Base-by-base conservation (phyloP, 768 basidiomycete genomes). In the Lactarius sp. region DNA sequence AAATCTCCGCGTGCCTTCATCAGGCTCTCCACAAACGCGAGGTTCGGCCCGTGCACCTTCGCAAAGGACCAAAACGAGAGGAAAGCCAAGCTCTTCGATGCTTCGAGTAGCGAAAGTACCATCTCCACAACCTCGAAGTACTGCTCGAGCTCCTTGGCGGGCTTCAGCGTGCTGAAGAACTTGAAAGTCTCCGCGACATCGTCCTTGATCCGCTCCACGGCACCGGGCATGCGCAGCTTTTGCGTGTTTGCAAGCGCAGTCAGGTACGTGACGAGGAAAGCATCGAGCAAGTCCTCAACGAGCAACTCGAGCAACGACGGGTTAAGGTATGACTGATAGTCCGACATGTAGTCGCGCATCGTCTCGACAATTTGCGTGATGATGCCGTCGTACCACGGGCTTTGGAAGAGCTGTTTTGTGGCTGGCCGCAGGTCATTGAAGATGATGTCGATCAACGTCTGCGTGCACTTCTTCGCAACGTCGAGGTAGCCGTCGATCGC, bases 401-500 rank as follows among this genome's bases (percentile, higher is more conserved):
- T 78, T 62, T 87, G 86, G 81, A 98, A 94, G 42, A 98, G 80
- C 44, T 79, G 80, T 73, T 92, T 94, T 16, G 85, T 89, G 10
- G 90, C 95, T 0, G 89, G 85, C 73, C 88, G 92, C 68, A 98
- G 77, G 73, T 98, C 97, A 74, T 97, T 91, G 79, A 97, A 94
- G 70, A 98, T 87, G 70, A 96, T 85, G 69, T 92, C 90, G 71
- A 99, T 94, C 61, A 99, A 83, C 0, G 90, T 89, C 70, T 96
- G 91, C 22, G 90, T 94, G 79, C 95, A 98, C 73, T 92, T 92
- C 80, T 98, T 98, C 57, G 95, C 95, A 44, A 98, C 93, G 74
- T 99, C 97, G 66, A 98, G 83, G 75, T 95, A 98, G 3, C 97
- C 97, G 72, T 99, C 96, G 68, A 98, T 98, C 39, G 95, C 94